A percentile compares a stretch with the other conserved stretches of the same genome.
These are phyloP conservation scores for Gastrodia elata DNA, from an alignment of 106 monocot genomes.

Conservation along the genomic window DNA sequence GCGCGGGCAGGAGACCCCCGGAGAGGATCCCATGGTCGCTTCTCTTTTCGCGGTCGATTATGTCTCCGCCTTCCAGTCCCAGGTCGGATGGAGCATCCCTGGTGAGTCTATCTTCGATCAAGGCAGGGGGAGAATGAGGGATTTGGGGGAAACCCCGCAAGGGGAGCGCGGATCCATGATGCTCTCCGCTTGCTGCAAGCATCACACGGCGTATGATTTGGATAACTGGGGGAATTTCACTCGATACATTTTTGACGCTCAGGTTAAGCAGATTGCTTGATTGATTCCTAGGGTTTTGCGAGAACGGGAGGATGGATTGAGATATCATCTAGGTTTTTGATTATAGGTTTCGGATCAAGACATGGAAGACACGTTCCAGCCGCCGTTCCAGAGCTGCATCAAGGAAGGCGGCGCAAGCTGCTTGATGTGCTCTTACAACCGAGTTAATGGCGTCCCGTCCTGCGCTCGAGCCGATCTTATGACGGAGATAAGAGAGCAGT, in stretches of 20 bases:
- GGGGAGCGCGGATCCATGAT: conserved; percentile 23
- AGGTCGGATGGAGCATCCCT: neutral
- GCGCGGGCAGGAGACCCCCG: conserved; percentile 89
- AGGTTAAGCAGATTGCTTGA: conserved; percentile 17
- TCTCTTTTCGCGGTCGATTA: conserved; percentile 59
- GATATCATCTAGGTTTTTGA: neutral
- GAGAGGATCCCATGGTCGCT: conserved; percentile 69
- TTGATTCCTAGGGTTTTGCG: neutral
- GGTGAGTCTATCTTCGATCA: neutral
- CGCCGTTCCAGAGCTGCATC: conserved; percentile 78
- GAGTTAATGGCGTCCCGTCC: conserved; percentile 77
- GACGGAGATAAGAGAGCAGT: conserved; percentile 45
- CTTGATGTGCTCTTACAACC: conserved; percentile 97
- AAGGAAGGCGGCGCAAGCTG: conserved; percentile 62
- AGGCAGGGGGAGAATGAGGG: conserved; percentile 12
- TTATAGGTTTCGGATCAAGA: conserved; percentile 76
- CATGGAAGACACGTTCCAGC: conserved; percentile 83
- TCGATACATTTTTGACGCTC: conserved; percentile 76
- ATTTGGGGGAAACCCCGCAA: neutral
- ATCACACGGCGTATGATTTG: conserved; percentile 85
- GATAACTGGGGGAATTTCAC: conserved; percentile 69
- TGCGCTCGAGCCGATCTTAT: conserved; percentile 61
- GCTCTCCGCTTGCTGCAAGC: conserved; percentile 99
- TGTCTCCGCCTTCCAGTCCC: conserved; percentile 49
- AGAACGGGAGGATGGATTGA: neutral